Percentiles rank a stretch among this genome's conserved stretches.
Evolutionary conservation across 345 rosid species (phyloP).

Genomic region (Murraya koenigii): DNA sequence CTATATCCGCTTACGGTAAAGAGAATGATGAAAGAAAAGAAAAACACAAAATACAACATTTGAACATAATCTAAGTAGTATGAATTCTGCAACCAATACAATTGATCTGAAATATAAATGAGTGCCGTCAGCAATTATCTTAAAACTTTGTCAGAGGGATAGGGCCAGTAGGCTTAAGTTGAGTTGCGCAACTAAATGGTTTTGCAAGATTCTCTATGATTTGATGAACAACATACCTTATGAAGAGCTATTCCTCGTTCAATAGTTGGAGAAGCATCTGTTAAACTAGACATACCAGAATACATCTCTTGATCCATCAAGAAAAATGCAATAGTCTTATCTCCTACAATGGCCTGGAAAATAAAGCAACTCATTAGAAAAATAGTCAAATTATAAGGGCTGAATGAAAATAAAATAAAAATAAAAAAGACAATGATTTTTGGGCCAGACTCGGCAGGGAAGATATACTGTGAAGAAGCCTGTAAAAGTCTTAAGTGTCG

Average conservation of each 20-base stretch:
- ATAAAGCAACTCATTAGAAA: constrained; percentile 19
- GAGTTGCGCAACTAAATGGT: not conserved
- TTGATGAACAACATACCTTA: constrained; percentile 41
- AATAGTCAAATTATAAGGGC: not conserved
- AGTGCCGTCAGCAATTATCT: not conserved
- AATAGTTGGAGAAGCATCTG: constrained; percentile 48
- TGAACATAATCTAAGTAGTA: constrained; percentile 6
- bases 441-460: not conserved
- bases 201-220: not conserved
- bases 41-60: not conserved
- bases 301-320: constrained; percentile 81
- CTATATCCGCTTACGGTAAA: too few species aligned
- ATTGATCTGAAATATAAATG: not conserved
- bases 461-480: constrained; percentile 5
- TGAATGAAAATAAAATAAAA: not conserved
- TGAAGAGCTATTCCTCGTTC: constrained; percentile 77
- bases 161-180: not conserved
- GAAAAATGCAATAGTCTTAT: constrained; percentile 66
- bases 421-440: not conserved
- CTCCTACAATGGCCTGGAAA: constrained; percentile 74
- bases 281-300: constrained; percentile 66
- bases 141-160: not conserved
- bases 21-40: constrained; percentile 8
- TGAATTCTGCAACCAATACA: not conserved
- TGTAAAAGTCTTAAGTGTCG: not conserved